Percentiles rank a stretch among this genome's conserved stretches.
Conservation (phyloP, 2,329 filamentous ascomycete genomes). For the Diaporthe australafricana region DNA sequence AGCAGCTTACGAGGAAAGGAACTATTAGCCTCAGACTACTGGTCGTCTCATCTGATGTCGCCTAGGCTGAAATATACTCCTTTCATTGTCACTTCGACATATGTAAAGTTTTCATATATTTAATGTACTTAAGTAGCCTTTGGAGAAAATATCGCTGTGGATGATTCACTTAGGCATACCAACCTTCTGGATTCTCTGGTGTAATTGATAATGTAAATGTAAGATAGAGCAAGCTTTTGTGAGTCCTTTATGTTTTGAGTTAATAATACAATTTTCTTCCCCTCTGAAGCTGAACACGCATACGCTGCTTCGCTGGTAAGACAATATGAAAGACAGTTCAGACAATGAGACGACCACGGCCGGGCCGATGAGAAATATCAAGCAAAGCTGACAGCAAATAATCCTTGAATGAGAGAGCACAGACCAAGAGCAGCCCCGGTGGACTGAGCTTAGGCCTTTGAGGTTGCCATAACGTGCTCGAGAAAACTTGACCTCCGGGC, state of each 20-base stretch:
- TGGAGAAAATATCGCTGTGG: not conserved
- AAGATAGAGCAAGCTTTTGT: not conserved
- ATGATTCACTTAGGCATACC: not conserved
- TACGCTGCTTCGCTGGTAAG: not conserved
- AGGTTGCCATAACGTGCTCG: too few relatives aligned
- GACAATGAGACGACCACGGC: not conserved
- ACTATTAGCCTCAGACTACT: not conserved
- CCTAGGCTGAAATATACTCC: not conserved
- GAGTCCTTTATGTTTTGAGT: too few relatives aligned
- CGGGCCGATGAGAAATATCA: not conserved
- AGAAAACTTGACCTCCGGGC: too few relatives aligned
- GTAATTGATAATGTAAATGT: not conserved
- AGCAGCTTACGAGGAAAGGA: not conserved
- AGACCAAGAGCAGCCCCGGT: too few relatives aligned
- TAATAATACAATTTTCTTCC: not conserved
- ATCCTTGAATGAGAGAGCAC: not conserved
- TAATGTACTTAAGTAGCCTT: not conserved
- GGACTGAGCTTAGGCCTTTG: too few relatives aligned
- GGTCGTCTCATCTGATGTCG: not conserved
- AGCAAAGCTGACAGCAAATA: not conserved
- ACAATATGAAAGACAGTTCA: not conserved
- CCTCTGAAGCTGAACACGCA: not conserved
- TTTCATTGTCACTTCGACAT: not conserved
- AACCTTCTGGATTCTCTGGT: not conserved
- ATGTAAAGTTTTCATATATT: too few relatives aligned